Evolutionary conservation across 345 rosid species (phyloP).

Genomic region (Eucalyptus pauciflora): DNA sequence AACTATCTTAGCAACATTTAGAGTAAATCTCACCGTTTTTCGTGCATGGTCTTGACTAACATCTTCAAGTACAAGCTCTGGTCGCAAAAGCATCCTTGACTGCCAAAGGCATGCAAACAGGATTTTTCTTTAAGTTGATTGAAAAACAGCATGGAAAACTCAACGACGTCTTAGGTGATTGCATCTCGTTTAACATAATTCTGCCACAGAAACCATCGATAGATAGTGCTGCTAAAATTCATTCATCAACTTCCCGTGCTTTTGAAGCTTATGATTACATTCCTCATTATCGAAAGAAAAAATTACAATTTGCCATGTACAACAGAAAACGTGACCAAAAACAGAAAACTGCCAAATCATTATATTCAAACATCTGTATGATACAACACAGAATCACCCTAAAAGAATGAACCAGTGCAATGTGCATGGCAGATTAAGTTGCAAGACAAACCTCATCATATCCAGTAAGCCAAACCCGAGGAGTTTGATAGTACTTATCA

Average conservation of each 20-base stretch:
- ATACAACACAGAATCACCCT: neutral
- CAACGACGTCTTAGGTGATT: neutral
- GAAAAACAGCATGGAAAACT: neutral
- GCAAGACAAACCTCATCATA: constrained; percentile 63
- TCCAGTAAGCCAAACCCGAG: constrained; percentile 93
- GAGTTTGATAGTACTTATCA: constrained; percentile 90
- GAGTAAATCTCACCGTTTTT: constrained; percentile 43
- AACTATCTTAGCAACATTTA: neutral
- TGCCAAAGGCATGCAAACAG: constrained; percentile 4
- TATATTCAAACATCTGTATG: neutral
- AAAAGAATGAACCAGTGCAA: neutral
- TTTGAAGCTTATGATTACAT: neutral
- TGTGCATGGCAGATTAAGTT: neutral
- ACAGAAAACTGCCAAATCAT: neutral
- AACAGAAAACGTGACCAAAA: neutral
- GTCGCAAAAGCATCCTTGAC: constrained; percentile 84
- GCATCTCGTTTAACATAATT: neutral
- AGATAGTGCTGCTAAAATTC: neutral
- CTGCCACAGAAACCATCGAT: neutral
- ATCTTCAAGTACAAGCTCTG: constrained; percentile 86
- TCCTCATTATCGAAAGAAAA: neutral
- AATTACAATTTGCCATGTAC: neutral
- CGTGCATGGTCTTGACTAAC: constrained; percentile 95
- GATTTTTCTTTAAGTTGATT: neutral
- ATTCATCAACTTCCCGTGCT: neutral